Conservation (phyloP, 495 filamentous ascomycete species). For the Penicillium salamii region DNA sequence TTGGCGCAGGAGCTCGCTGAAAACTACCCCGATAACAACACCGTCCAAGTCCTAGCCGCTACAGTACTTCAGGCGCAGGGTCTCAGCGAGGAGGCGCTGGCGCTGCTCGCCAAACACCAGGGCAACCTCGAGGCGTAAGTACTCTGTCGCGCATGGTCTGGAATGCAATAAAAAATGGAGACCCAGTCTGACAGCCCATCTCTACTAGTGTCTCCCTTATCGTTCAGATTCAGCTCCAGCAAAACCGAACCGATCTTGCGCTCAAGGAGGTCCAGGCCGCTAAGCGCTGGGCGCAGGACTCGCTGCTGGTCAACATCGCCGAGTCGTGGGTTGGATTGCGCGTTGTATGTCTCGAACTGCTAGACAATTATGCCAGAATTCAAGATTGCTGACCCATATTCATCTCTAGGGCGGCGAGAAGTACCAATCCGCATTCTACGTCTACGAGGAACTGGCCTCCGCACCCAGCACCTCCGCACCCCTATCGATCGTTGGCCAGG, state of each 20-base stretch:
- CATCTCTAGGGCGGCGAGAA: slow-evolving; percentile 77
- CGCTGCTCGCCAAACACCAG: slow-evolving; percentile 74
- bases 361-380: not conserved
- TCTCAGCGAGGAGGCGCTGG: slow-evolving; percentile 78
- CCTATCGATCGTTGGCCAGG: slow-evolving; percentile 74
- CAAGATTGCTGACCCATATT: not conserved
- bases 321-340: slow-evolving; percentile 93
- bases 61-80: slow-evolving; percentile 75
- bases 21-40: slow-evolving; percentile 65
- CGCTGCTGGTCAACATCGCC: slow-evolving; percentile 86
- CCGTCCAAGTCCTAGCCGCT: slow-evolving; percentile 75
- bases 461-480: slow-evolving; percentile 66
- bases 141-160: slow-evolving; percentile 2
- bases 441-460: slow-evolving; percentile 94
- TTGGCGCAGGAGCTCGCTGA: slow-evolving; percentile 64
- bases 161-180: not conserved
- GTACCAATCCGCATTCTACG: slow-evolving; percentile 97
- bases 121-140: slow-evolving; percentile 80
- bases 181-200: slow-evolving; percentile 6
- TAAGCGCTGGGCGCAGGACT: slow-evolving; percentile 93
- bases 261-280: slow-evolving; percentile 86
- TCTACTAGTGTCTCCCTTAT: slow-evolving; percentile 61
- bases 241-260: slow-evolving; percentile 88
- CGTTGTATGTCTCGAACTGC: slow-evolving; percentile 59
- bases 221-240: slow-evolving; percentile 86